Base-by-base conservation (phyloP, 2,329 filamentous ascomycete genomes). In the Colletotrichum lupini region DNA sequence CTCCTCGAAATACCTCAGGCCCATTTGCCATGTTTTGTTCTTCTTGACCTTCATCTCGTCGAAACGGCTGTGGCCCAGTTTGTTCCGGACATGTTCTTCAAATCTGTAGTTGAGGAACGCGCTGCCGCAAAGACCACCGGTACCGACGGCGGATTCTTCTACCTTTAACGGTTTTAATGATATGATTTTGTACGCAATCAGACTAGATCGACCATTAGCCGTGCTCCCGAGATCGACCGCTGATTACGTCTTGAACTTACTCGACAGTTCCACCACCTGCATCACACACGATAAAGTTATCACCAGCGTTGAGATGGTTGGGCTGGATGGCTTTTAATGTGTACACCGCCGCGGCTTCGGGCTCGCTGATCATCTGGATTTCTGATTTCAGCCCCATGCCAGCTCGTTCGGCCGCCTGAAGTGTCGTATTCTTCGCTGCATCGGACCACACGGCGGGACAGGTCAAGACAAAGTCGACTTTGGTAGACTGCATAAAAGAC, bases 371-470 rank as follows among this genome's bases (percentile, higher is more conserved):
- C 86, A 95, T 92, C 83, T 94, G 92, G 75, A 95, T 90, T 68
- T 93, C 89, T 53, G 90, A 89, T 69, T 89, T 88, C 2, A 85
- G 88, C 5, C 93, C 94, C 92, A 96, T 94, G 4, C 94, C 94
- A 0, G 94, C 94, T 71, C 91, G 86, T 83, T 95, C 92, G 12
- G 94, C 94, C 6, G 94, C 94, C 79, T 93, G 90, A 61, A 95
- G 82, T 2, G 94, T 96, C 6, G 93, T 93, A 80, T 95, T 94
- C 84, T 95, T 96, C n/a, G 94, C 94, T 0, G 92, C 90, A 80
- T 97, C 94, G 28, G 91, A 94, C 94, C 94, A 97, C 8, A 96
- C 93, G 8, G 94, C 94, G 8, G 94, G 94, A 64, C 93, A 94
- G 1, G 94, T 96, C 68, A 97, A 86, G 61, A 96, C 93, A 77